Evolutionary conservation across 2,329 filamentous ascomycete genomes (phyloP).

Genomic region (Zymoseptoria tritici): DNA sequence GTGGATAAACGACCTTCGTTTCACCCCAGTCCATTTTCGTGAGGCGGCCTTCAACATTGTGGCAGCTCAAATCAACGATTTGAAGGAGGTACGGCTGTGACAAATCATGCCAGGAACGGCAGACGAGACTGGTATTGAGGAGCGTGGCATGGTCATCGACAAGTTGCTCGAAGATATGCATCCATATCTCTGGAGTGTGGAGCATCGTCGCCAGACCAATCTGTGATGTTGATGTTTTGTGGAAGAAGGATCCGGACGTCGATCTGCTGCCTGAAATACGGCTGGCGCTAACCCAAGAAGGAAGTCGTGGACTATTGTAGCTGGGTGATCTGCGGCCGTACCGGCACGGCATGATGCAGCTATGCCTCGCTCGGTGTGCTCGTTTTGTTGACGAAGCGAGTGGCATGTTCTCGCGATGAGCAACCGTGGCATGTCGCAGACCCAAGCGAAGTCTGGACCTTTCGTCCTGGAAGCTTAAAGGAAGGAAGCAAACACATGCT

Average conservation of each 20-base stretch:
- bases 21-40: background rate
- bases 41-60: conserved; percentile 5
- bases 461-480: background rate
- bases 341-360: background rate
- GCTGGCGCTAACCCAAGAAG: background rate
- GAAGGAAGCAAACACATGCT: background rate
- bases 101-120: conserved; percentile 3
- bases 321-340: background rate
- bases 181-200: conserved; percentile 1
- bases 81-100: conserved; percentile 4
- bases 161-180: conserved; percentile 5
- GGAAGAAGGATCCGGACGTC: background rate
- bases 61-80: conserved; percentile 8
- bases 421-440: background rate
- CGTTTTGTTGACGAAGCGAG: background rate
- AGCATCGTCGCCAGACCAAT: background rate
- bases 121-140: conserved; percentile 3
- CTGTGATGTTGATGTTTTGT: background rate
- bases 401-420: background rate
- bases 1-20: conserved; percentile 1
- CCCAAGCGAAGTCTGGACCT: background rate
- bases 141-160: conserved; percentile 3
- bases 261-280: background rate
- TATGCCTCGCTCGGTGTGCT: background rate
- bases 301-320: background rate